Evolutionary conservation across 2,329 filamentous ascomycete species (phyloP).

Genomic region (Capronia americana): DNA sequence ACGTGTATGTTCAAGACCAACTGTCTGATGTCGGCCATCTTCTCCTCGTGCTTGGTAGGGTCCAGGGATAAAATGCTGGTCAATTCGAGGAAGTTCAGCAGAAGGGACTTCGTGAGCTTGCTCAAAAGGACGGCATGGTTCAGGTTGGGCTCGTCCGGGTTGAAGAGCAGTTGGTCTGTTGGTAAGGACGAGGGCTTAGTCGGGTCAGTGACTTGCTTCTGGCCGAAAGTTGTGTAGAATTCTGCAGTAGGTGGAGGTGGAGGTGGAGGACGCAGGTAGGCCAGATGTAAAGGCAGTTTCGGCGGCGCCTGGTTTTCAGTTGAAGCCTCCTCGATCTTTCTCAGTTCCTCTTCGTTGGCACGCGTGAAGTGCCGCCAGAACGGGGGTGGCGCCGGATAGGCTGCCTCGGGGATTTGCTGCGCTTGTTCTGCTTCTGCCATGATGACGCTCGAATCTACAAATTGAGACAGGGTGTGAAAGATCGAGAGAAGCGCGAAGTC

Average conservation of each 20-base stretch:
- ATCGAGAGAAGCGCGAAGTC: not conserved
- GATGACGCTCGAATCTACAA: constrained; percentile 42
- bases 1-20: constrained; percentile 92
- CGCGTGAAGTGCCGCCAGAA: constrained; percentile 90
- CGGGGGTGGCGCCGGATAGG: constrained; percentile 84
- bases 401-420: constrained; percentile 60
- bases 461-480: not conserved
- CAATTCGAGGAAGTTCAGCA: constrained; percentile 89
- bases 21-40: constrained; percentile 78
- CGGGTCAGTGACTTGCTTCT: constrained; percentile 67
- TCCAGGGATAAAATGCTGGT: constrained; percentile 72
- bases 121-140: constrained; percentile 68
- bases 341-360: constrained; percentile 70
- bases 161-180: constrained; percentile 63
- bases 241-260: constrained; percentile 67
- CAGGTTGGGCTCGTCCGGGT: constrained; percentile 59
- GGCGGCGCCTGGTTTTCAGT: constrained; percentile 49
- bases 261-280: constrained; percentile 79
- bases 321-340: constrained; percentile 51
- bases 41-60: constrained; percentile 59
- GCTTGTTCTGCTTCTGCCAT: constrained; percentile 44
- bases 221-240: constrained; percentile 79
- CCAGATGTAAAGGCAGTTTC: constrained; percentile 71
- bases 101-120: constrained; percentile 75
- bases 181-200: constrained; percentile 47